Conservation (phyloP, 1,139 yeast genomes). For the Nadsonia starkeyi-henricii region DNA sequence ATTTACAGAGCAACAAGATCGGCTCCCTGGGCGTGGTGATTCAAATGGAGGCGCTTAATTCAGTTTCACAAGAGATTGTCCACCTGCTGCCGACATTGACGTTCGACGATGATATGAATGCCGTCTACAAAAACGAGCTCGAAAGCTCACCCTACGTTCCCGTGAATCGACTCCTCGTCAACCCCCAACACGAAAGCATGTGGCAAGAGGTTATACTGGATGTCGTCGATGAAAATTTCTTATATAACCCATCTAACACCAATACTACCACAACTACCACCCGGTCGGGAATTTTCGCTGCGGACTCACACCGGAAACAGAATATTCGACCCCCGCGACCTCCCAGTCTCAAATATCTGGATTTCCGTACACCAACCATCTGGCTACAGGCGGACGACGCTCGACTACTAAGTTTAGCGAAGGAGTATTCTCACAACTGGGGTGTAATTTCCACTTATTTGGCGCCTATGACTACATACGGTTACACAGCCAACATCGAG, state of each 20-base stretch:
- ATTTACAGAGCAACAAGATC: neutral
- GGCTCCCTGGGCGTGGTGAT: neutral
- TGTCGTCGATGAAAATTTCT: neutral
- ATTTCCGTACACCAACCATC: conserved; percentile 75
- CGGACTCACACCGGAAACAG: conserved; percentile 14
- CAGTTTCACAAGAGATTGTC: neutral
- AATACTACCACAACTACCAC: conserved; percentile 4
- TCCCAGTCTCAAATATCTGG: conserved; percentile 65
- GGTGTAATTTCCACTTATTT: conserved; percentile 74
- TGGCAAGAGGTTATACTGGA: conserved; percentile 24
- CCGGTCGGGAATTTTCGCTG: conserved; percentile 9
- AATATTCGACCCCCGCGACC: conserved; percentile 59
- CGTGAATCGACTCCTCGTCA: neutral
- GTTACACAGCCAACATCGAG: conserved; percentile 76
- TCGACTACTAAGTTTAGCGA: conserved; percentile 61
- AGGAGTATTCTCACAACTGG: conserved; percentile 88
- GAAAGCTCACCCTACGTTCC: neutral
- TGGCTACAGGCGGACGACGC: conserved; percentile 95
- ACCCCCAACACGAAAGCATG: neutral
- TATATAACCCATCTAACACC: too few species aligned
- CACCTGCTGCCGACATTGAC: neutral
- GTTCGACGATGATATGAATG: neutral
- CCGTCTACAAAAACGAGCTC: neutral
- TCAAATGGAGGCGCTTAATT: neutral
- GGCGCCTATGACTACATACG: conserved; percentile 47